Evolutionary conservation across 2,329 filamentous ascomycete species (phyloP).

Genomic region (Xylaria sp.): DNA sequence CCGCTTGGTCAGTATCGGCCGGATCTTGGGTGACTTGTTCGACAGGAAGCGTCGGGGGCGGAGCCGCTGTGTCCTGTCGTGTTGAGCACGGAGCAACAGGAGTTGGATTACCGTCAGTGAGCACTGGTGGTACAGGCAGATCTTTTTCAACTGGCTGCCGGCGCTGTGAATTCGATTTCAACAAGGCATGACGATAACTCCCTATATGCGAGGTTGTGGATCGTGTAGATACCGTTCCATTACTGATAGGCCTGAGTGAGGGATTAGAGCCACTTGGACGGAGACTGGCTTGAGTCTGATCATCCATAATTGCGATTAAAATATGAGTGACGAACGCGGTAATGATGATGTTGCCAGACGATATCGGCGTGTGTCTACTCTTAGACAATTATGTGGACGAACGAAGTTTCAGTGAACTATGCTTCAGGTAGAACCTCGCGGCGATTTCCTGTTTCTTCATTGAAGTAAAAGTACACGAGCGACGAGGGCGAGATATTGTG

Average conservation of each 20-base stretch:
- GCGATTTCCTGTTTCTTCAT: not conserved
- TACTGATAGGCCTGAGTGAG: constrained; percentile 40
- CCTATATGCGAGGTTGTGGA: constrained; percentile 41
- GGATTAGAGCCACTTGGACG: constrained; percentile 41
- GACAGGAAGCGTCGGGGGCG: not conserved
- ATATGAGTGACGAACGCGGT: not conserved
- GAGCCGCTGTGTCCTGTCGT: not conserved
- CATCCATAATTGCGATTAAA: constrained; percentile 35
- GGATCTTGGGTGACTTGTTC: not conserved
- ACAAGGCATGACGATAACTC: constrained; percentile 42
- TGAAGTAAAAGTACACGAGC: not conserved
- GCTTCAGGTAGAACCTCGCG: not conserved
- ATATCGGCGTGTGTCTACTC: no score
- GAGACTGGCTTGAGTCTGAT: constrained; percentile 28
- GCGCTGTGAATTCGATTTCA: constrained; percentile 40
- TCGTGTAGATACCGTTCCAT: constrained; percentile 42
- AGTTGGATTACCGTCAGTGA: constrained; percentile 35
- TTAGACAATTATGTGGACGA: no score
- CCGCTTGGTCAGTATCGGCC: not conserved
- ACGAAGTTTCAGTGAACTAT: not conserved
- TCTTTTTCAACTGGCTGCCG: constrained; percentile 40
- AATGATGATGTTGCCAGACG: not conserved
- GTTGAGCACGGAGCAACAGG: not conserved
- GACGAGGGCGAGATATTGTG: not conserved
- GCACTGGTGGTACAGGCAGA: constrained; percentile 44